Base-by-base conservation (phyloP, 2,329 filamentous ascomycete species). In the Stachybotrys elegans region DNA sequence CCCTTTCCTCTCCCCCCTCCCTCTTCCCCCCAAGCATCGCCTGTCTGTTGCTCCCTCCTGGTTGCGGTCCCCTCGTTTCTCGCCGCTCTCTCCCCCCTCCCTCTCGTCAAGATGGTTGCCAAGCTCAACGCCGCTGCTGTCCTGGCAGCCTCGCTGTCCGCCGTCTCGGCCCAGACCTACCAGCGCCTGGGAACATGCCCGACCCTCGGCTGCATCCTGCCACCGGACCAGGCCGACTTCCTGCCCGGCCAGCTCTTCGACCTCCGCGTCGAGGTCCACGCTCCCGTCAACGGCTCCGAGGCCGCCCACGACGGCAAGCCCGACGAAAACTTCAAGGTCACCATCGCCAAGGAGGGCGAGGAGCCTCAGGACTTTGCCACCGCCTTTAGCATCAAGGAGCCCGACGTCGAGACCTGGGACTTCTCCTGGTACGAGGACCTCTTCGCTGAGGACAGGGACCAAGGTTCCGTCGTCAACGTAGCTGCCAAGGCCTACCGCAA, bases 361-460 rank as follows among this genome's bases (percentile, higher is more conserved):
- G 59, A 68, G 46, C 60, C 76, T 21, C 67, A 78, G 58, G 67
- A 73, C 45, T 79, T 82, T 32, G 71, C 81, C 14, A 68, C 80
- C 32, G 90, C 79, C 67, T 92, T 93, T 68, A 71, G 73, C n/a
- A 58, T 85, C 27, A 57, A 75, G 3, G 86, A 92, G 61, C 84
- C 88, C 17, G 66, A 79, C 60, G 68, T 93, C 14, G 88, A 94
- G 72, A 83, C 73, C 51, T 94, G 88, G 88, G 78, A 82, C 52
- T 93, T 93, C 60, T 75, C 75, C n/a, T 93, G 86, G 85, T 92
- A 79, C 58, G 88, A 92, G 70, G 85, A 94, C 56, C 76, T 89
- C 21, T 94, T 88, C 59, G 88, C 88, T 22, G 70, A 82, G 57
- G 87, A 91, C 55, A 81, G 80, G 4, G 68, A 78, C 17, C 82